Conservation (phyloP, 2,329 filamentous ascomycete genomes). For the Chrysoporthe austroafricana region DNA sequence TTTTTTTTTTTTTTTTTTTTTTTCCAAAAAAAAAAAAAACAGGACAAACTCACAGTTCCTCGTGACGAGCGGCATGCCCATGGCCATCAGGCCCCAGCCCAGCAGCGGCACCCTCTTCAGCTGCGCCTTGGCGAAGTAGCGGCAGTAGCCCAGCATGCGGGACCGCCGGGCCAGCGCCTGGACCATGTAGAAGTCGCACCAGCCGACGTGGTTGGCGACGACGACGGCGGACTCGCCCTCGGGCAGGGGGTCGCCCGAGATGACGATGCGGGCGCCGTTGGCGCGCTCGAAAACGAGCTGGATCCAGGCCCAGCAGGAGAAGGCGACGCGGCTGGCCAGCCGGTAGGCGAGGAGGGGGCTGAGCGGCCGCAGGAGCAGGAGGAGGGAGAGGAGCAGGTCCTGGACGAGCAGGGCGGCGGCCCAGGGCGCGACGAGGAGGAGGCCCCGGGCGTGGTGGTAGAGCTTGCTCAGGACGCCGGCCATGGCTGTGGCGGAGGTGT, state of each 20-base stretch:
- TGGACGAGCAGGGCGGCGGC: conserved; percentile 54
- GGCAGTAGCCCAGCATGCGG: conserved; percentile 63
- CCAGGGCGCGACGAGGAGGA: conserved; percentile 54
- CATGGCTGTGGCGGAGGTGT: neutral
- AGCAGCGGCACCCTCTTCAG: conserved; percentile 63
- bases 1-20: no score
- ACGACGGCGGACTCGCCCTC: conserved; percentile 62
- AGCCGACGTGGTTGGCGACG: conserved; percentile 62
- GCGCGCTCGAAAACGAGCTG: conserved; percentile 58
- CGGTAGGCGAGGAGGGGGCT: conserved; percentile 56
- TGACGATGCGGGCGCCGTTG: conserved; percentile 58
- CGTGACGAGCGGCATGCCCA: conserved; percentile 67
- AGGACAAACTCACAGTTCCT: conserved; percentile 49
- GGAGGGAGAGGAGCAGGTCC: conserved; percentile 54
- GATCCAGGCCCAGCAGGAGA: conserved; percentile 59
- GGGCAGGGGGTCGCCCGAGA: conserved; percentile 57
- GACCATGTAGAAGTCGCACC: conserved; percentile 68
- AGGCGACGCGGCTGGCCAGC: conserved; percentile 58
- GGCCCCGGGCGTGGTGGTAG: conserved; percentile 46
- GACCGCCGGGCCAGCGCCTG: conserved; percentile 58
- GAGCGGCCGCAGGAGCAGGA: conserved; percentile 52
- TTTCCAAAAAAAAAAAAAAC: no score
- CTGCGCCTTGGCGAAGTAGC: conserved; percentile 66
- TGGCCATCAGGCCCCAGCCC: conserved; percentile 67
- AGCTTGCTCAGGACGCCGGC: conserved; percentile 28